Conservation (phyloP, 805 yeast species). For the Vanderwaltozyma polyspora region DNA sequence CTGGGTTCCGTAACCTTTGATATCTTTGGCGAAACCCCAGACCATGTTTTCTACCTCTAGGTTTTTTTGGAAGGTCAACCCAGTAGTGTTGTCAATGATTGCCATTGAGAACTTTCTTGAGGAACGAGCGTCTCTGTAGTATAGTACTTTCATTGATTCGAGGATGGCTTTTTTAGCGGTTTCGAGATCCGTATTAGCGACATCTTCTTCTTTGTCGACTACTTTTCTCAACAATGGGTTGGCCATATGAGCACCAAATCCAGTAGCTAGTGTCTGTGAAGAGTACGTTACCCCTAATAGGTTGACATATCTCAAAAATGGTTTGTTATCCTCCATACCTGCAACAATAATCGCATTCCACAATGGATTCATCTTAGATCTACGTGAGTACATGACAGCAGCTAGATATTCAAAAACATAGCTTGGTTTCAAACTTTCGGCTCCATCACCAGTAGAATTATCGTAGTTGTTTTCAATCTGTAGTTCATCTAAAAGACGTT, state of each 20-base stretch:
- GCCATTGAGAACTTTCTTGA: slow-evolving; percentile 76
- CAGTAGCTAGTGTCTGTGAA: slow-evolving; percentile 86
- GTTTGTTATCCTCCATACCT: slow-evolving; percentile 64
- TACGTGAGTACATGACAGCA: slow-evolving; percentile 71
- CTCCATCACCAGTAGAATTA: slow-evolving; percentile 31
- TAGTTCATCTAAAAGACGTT: slow-evolving; percentile 63
- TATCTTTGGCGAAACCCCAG: slow-evolving; percentile 84
- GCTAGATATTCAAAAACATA: slow-evolving; percentile 82
- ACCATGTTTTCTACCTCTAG: slow-evolving; percentile 62
- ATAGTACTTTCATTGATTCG: slow-evolving; percentile 87
- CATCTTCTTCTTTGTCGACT: slow-evolving; percentile 71
- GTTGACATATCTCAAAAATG: slow-evolving; percentile 79
- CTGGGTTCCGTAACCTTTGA: slow-evolving; percentile 82
- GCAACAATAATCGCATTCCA: slow-evolving; percentile 93
- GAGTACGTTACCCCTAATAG: slow-evolving; percentile 83
- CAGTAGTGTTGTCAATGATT: slow-evolving; percentile 52
- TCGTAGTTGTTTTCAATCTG: slow-evolving; percentile 75
- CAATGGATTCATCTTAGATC: slow-evolving; percentile 88
- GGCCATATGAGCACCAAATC: slow-evolving; percentile 93
- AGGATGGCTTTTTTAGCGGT: slow-evolving; percentile 68
- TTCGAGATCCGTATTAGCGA: slow-evolving; percentile 51
- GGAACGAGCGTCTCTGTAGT: slow-evolving; percentile 93
- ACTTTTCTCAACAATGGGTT: slow-evolving; percentile 80
- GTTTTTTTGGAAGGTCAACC: slow-evolving; percentile 54
- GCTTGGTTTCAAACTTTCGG: slow-evolving; percentile 66